Evolutionary conservation across 257 asterid species (phyloP).

Genomic region (Ballota nigra): DNA sequence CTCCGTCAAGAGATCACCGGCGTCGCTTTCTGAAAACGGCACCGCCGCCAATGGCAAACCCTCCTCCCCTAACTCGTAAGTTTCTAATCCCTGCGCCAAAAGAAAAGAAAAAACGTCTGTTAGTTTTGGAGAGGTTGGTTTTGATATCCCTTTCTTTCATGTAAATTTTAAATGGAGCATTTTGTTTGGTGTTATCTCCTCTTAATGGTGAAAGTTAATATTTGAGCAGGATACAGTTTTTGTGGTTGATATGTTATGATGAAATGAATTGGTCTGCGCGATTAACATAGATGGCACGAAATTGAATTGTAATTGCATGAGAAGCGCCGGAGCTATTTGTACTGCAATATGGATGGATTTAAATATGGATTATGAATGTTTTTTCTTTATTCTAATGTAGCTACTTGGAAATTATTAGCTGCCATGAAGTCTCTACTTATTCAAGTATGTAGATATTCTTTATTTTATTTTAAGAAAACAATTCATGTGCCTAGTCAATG

Average conservation of each 20-base stretch:
- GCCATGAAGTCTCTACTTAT: neutral
- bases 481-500: too few species aligned
- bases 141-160: neutral
- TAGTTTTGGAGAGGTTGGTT: neutral
- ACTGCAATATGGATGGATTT: neutral
- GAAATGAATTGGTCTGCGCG: neutral
- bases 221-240: neutral
- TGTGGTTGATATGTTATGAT: neutral
- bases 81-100: neutral
- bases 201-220: neutral
- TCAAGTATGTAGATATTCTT: too few species aligned
- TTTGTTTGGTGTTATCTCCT: neutral
- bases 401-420: neutral
- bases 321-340: neutral
- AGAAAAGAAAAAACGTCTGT: neutral
- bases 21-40: constrained; percentile 48
- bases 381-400: neutral
- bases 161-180: neutral
- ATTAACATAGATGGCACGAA: neutral
- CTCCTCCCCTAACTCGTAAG: constrained; percentile 59
- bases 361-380: neutral
- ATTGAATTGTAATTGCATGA: neutral
- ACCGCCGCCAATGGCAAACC: constrained; percentile 42
- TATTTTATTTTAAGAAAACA: too few species aligned
- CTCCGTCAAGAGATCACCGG: constrained; percentile 41